phyloP scores from a whole-genome alignment of 257 asterid genomes.

The Solanum commersonii region DNA sequence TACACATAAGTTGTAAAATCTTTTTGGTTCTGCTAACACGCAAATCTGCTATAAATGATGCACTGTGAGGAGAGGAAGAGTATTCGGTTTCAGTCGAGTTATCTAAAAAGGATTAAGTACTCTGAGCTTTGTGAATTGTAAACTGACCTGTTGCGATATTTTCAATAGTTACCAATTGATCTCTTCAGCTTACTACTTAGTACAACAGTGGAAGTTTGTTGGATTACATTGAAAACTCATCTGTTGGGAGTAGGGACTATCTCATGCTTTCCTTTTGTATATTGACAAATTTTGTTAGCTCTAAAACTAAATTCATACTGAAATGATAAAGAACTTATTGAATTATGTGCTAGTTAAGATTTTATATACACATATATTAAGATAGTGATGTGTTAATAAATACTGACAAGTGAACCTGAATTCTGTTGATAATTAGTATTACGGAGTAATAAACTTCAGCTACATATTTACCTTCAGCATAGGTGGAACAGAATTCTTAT shows the following conservation, averaged over 20 bases:
- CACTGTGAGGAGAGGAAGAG: background rate
- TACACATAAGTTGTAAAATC: background rate
- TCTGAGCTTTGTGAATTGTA: background rate
- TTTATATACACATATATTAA: background rate
- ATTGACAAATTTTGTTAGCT: background rate
- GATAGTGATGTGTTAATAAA: background rate
- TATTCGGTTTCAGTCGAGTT: background rate
- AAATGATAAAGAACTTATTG: background rate
- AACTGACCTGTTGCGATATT: background rate
- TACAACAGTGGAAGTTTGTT: background rate
- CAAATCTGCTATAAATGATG: background rate
- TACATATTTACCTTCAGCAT: background rate
- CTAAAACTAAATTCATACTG: background rate
- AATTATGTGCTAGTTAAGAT: background rate
- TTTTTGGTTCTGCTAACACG: background rate
- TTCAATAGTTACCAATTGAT: background rate
- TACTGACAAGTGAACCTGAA: background rate
- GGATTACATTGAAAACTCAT: background rate
- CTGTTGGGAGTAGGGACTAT: background rate
- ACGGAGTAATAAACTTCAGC: background rate
- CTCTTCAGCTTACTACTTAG: background rate
- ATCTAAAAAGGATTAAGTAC: background rate
- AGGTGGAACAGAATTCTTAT: background rate
- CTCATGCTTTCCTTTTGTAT: background rate
- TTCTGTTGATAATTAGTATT: background rate